phyloP scores from a whole-genome alignment of 352 stramenopile species.

The Globisporangium paroecandrum region DNA sequence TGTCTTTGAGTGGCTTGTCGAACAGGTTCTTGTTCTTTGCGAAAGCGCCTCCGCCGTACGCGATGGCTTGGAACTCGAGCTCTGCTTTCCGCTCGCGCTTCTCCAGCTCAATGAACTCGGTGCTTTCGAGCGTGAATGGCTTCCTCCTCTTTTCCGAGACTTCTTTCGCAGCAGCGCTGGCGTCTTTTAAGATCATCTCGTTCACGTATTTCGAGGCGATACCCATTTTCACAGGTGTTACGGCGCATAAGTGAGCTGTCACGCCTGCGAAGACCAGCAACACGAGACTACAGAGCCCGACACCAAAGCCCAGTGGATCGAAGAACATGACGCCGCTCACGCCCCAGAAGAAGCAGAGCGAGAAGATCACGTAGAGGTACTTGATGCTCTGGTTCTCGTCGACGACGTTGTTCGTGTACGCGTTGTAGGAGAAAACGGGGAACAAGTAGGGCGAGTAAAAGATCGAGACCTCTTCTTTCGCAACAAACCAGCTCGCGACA shows the following conservation, averaged over 20 bases:
- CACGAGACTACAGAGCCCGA: constrained; percentile 84
- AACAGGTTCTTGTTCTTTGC: constrained; percentile 38
- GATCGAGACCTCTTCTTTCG: constrained; percentile 55
- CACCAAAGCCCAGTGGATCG: constrained; percentile 84
- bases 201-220: constrained; percentile 88
- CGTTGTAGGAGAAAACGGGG: constrained; percentile 89
- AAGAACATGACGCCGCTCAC: constrained; percentile 87
- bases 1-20: constrained; percentile 14
- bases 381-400: constrained; percentile 76
- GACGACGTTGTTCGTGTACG: constrained; percentile 88
- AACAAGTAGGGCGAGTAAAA: constrained; percentile 90
- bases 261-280: constrained; percentile 73
- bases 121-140: constrained; percentile 73
- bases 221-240: constrained; percentile 86
- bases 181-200: constrained; percentile 85
- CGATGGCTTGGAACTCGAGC: constrained; percentile 81
- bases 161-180: constrained; percentile 64
- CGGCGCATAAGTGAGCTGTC: constrained; percentile 72
- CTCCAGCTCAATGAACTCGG: constrained; percentile 76
- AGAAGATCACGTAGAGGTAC: constrained; percentile 65
- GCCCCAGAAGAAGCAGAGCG: constrained; percentile 84
- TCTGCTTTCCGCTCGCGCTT: constrained; percentile 69
- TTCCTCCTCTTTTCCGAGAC: constrained; percentile 59
- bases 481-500: constrained; percentile 54
- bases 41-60: constrained; percentile 57